Evolutionary conservation across 192 early-diverging fungal species (phyloP), one percentile per base, ranked within the genome.

Genomic region (Mortierella claussenii): DNA sequence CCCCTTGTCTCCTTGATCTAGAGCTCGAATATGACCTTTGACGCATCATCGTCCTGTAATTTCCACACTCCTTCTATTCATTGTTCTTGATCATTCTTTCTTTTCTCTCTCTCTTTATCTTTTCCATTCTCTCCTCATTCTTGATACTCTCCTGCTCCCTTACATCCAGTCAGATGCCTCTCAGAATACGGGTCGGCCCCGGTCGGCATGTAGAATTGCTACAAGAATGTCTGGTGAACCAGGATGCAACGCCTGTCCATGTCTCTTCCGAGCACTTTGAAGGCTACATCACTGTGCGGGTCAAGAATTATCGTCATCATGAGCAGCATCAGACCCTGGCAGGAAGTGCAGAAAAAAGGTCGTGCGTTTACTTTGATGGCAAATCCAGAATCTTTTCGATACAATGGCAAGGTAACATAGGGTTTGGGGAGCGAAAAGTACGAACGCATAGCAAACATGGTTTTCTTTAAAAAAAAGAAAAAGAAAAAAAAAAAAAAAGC

Each of bases 181-280:
- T 65, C 23, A 33, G 27, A 12, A 42, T 65, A 7, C 5, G 28
- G 24, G 23, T 55, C 5, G 62, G 62, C 3, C 42, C 62, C 13
- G 55, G 42, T 27, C 40, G 62, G 46, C 50, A 24, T 1, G 24
- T 42, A 28, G 42, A 23, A 21, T 50, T 43, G 0, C 73, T 81
- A 27, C 40, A 69, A 33, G 27, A 37, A 37, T 78, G 63, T 24
- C 36, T 33, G 6, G 57, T 78, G 6, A 81, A 81, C 33, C 57
- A 48, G 4, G 79, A 81, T 34, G 26, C 65, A 12, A 31, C 47
- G 4, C 79, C 79, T 17, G 31, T 65, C 21, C 37, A 52, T 15
- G 61, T 81, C 3, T 59, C 74, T 13, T 81, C 79, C 3, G 28
- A 44, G 7, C 60, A 81, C 57, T 81, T 74, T 53, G 68, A 66